Conservation (phyloP, 2,329 filamentous ascomycete species). For the Paracoccidioides lutzii region DNA sequence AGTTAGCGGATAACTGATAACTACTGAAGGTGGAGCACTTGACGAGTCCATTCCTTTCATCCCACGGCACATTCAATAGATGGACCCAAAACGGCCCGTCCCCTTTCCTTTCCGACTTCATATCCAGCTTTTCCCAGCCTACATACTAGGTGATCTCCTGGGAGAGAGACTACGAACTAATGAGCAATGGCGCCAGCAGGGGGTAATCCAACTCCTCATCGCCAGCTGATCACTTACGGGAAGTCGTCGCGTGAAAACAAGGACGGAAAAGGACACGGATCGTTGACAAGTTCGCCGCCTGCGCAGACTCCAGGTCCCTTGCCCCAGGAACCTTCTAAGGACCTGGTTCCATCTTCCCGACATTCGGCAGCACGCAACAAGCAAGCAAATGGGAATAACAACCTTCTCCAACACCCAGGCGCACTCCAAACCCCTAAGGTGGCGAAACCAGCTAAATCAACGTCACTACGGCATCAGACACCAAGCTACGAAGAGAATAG, state of each 20-base stretch:
- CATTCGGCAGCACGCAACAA: background rate
- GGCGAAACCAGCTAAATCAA: background rate
- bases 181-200: background rate
- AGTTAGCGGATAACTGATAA: background rate
- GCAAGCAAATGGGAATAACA: background rate
- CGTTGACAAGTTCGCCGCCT: background rate
- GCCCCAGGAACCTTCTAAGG: background rate
- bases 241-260: constrained; percentile 6
- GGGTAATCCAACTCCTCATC: constrained; percentile 6
- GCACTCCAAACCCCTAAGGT: background rate
- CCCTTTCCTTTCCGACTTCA: background rate
- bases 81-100: background rate
- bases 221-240: constrained; percentile 11
- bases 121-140: background rate
- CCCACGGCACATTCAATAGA: background rate
- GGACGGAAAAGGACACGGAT: constrained; percentile 1
- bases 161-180: background rate
- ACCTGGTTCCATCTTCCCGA: background rate
- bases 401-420: background rate
- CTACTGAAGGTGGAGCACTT: background rate
- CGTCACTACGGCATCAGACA: background rate
- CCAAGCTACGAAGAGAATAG: background rate
- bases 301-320: background rate
- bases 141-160: background rate
- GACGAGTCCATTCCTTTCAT: background rate